These are phyloP conservation scores for Agrostemma githago DNA, from an alignment of 148 eudicot genomes.

Conservation along the genomic window DNA sequence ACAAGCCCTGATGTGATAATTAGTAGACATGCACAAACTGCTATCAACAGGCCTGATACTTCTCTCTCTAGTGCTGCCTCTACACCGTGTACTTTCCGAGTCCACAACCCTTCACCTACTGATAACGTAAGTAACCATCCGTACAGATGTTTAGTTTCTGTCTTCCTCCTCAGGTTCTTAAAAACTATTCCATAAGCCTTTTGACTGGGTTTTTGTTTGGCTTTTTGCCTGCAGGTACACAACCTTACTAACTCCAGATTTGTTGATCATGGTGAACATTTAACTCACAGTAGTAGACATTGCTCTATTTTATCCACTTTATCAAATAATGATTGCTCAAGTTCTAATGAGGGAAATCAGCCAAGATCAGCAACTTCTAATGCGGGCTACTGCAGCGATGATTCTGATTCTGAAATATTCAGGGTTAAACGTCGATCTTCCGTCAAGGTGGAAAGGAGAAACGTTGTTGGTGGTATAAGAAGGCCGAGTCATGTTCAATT, in stretches of 20 bases:
- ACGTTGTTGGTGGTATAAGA: constrained; percentile 24
- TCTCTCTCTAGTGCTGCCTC: constrained; percentile 53
- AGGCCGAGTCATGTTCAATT: constrained; percentile 27
- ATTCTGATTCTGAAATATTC: constrained; percentile 86
- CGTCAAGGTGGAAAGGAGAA: constrained; percentile 40
- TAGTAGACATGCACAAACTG: background rate
- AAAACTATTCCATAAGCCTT: background rate
- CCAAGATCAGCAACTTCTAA: constrained; percentile 29
- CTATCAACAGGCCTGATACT: constrained; percentile 33
- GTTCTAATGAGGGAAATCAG: constrained; percentile 27
- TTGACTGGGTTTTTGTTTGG: background rate
- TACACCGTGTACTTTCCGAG: constrained; percentile 35
- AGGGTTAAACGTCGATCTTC: constrained; percentile 83
- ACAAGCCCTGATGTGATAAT: constrained; percentile 1
- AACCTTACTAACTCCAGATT: constrained; percentile 21
- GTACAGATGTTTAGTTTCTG: background rate
- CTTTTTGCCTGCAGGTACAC: constrained; percentile 34
- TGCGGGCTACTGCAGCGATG: constrained; percentile 53
- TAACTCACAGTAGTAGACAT: constrained; percentile 21
- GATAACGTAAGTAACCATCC: constrained; percentile 38
- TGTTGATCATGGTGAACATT: constrained; percentile 28
- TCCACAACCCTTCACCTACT: constrained; percentile 16
- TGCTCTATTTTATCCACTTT: constrained; percentile 30
- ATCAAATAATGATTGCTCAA: constrained; percentile 27
- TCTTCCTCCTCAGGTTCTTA: background rate